Evolutionary conservation across 306 rosid species (phyloP).

Genomic region (Sphenostylis stenocarpa): DNA sequence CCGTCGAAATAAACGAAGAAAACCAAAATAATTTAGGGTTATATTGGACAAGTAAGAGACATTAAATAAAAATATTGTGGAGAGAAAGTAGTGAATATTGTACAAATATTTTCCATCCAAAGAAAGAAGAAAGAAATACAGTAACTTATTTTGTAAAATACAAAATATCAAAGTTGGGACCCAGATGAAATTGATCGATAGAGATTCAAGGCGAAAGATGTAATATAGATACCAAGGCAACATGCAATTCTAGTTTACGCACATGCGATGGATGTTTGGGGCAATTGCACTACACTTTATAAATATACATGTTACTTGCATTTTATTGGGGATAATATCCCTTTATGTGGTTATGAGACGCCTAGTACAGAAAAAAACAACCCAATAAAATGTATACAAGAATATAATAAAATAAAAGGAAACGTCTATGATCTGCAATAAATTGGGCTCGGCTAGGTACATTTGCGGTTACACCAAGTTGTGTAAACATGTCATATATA

Average conservation of each 20-base stretch:
- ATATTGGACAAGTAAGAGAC: not conserved
- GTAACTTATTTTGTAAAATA: not conserved
- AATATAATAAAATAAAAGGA: no score
- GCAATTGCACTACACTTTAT: not conserved
- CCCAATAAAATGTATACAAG: no score
- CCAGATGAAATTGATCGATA: conserved; percentile 15
- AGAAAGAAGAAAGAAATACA: not conserved
- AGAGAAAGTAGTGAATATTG: not conserved
- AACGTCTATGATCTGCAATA: not conserved
- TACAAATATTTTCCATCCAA: not conserved
- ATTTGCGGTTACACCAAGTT: not conserved
- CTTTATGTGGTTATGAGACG: conserved; percentile 19
- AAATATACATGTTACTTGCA: not conserved
- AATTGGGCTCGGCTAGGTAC: not conserved
- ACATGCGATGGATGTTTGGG: conserved; percentile 45
- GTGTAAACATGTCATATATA: not conserved
- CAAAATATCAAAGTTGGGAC: not conserved
- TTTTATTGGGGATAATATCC: not conserved
- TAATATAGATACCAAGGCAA: conserved; percentile 22
- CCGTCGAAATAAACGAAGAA: no score
- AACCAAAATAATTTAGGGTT: not conserved
- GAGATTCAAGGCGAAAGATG: conserved; percentile 10
- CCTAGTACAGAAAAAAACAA: not conserved
- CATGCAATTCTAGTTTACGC: conserved; percentile 44
- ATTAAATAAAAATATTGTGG: no score